phyloP scores from a whole-genome alignment of 805 yeast genomes.

The Pichia kluyveri region DNA sequence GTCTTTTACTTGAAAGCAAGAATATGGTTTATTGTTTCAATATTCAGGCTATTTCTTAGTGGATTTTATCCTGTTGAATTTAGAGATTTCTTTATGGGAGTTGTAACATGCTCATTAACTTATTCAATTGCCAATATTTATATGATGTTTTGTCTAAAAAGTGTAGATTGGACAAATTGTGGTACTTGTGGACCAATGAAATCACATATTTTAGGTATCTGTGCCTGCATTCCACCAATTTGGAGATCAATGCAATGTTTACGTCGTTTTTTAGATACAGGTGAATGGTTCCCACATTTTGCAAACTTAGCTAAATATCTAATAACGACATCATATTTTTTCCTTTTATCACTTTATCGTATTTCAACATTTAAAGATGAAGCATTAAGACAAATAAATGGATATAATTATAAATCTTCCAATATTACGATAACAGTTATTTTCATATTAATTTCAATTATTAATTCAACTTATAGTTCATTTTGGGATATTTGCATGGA shows the following conservation, averaged over 20 bases:
- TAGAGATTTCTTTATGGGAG: constrained; percentile 88
- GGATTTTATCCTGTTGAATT: constrained; percentile 94
- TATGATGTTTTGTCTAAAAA: constrained; percentile 74
- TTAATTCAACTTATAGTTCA: constrained; percentile 62
- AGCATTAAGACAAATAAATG: neutral
- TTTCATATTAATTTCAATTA: constrained; percentile 62
- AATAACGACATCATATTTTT: constrained; percentile 57
- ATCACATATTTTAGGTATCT: constrained; percentile 72
- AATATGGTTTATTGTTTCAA: constrained; percentile 63
- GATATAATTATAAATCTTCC: constrained; percentile 19
- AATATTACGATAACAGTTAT: constrained; percentile 31
- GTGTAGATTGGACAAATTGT: constrained; percentile 56
- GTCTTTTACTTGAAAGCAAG: constrained; percentile 51
- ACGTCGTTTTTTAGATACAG: constrained; percentile 85
- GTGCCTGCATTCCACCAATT: constrained; percentile 73
- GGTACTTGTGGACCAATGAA: constrained; percentile 65
- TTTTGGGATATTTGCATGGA: constrained; percentile 94
- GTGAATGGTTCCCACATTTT: constrained; percentile 93
- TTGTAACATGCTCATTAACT: constrained; percentile 78
- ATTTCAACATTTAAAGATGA: constrained; percentile 32
- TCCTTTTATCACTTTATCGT: constrained; percentile 68
- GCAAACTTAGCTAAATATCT: constrained; percentile 78
- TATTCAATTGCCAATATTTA: constrained; percentile 81
- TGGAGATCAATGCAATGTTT: constrained; percentile 89
- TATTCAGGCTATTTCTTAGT: constrained; percentile 65